Evolutionary conservation across 2,329 filamentous ascomycete species (phyloP).

Genomic region (Ramularia collo-cygni): DNA sequence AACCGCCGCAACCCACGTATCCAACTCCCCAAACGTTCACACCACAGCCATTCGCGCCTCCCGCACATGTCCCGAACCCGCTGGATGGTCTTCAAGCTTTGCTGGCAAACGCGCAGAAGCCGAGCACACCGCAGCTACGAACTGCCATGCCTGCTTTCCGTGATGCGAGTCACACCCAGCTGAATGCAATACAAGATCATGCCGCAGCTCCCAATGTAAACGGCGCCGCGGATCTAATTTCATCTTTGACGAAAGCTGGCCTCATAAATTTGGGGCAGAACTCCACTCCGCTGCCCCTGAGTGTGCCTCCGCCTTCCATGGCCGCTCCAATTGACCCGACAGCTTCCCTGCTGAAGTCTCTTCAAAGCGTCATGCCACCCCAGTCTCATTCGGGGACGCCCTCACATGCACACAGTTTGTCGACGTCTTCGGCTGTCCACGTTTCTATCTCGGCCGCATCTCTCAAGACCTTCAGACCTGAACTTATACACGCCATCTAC

Average conservation of each 20-base stretch:
- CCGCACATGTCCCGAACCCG: slow-evolving; percentile 24
- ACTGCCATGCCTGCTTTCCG: slow-evolving; percentile 27
- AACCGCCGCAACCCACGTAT: slow-evolving; percentile 22
- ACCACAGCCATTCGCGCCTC: slow-evolving; percentile 14
- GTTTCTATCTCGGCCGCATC: slow-evolving; percentile 25
- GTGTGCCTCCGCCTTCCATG: slow-evolving; percentile 8
- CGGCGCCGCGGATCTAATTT: slow-evolving; percentile 23
- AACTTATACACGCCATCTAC: slow-evolving; percentile 68
- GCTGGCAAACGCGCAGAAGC: slow-evolving; percentile 30
- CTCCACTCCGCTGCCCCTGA: slow-evolving; percentile 7
- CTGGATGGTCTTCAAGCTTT: slow-evolving; percentile 29
- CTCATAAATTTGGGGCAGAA: slow-evolving; percentile 14
- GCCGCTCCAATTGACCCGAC: slow-evolving; percentile 15
- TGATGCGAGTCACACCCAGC: slow-evolving; percentile 25
- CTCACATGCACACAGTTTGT: slow-evolving; percentile 7
- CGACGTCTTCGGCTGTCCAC: slow-evolving; percentile 3
- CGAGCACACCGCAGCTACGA: slow-evolving; percentile 31
- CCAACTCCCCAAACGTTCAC: slow-evolving; percentile 18
- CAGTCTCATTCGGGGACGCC: slow-evolving; percentile 18
- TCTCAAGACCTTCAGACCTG: slow-evolving; percentile 53
- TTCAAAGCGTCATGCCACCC: slow-evolving; percentile 22
- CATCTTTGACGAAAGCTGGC: slow-evolving; percentile 27
- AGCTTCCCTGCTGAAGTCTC: slow-evolving; percentile 21
- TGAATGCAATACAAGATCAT: slow-evolving; percentile 26
- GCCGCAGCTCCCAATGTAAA: slow-evolving; percentile 18